Conservation (phyloP, 75 land plant genomes). For the Isoetes taiwanensis region DNA sequence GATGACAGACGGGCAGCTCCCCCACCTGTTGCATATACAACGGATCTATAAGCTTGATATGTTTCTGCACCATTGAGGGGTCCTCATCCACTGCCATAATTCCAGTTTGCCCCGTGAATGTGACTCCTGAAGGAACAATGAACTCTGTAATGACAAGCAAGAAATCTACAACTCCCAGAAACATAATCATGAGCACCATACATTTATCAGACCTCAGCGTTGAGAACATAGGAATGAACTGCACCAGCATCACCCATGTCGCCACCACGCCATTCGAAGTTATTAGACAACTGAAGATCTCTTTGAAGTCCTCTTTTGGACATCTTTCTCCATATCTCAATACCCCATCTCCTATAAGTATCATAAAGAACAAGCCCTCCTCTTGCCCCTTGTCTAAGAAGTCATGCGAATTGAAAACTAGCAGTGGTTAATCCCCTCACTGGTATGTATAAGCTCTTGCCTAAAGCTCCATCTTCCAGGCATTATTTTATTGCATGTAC, state of each 20-base stretch:
- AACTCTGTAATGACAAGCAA: conserved; percentile 76
- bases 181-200: neutral
- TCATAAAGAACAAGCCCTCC: too few relatives aligned
- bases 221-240: conserved; percentile 81
- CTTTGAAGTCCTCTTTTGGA: too few relatives aligned
- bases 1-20: too few relatives aligned
- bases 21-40: conserved; percentile 49
- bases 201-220: conserved; percentile 64
- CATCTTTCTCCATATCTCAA: too few relatives aligned
- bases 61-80: conserved; percentile 28
- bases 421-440: too few relatives aligned
- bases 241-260: conserved; percentile 58
- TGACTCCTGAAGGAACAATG: conserved; percentile 78
- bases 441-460: too few relatives aligned
- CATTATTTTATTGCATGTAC: too few relatives aligned
- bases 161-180: conserved; percentile 45
- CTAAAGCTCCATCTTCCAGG: too few relatives aligned
- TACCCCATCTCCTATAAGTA: too few relatives aligned
- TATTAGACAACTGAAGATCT: conserved; percentile 50
- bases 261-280: conserved; percentile 74
- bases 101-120: conserved; percentile 61
- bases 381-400: too few relatives aligned
- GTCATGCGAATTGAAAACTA: too few relatives aligned
- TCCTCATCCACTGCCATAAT: conserved; percentile 44
- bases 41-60: conserved; percentile 43